phyloP scores from a whole-genome alignment of 345 rosid genomes.

The Jatropha curcas region DNA sequence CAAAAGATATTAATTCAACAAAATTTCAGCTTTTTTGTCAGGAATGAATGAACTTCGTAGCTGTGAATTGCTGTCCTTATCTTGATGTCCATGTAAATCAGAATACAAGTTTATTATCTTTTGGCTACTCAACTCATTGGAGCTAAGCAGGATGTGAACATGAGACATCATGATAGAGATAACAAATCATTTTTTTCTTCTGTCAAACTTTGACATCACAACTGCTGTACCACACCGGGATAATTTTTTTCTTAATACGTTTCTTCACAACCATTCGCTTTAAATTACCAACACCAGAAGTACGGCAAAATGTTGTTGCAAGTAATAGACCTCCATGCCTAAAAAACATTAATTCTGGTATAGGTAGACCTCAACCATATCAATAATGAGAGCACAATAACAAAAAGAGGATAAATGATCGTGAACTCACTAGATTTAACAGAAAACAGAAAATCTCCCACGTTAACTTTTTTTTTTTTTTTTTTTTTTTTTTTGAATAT shows the following conservation, averaged over 20 bases:
- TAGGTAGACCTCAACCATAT: neutral
- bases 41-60: neutral
- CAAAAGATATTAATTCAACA: no score
- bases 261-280: neutral
- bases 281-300: neutral
- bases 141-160: neutral
- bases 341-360: neutral
- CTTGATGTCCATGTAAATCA: neutral
- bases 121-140: neutral
- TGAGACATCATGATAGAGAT: no score
- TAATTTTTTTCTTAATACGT: neutral
- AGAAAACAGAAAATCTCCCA: neutral
- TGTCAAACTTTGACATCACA: neutral
- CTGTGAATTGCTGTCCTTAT: neutral
- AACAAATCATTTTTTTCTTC: no score
- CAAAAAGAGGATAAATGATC: neutral
- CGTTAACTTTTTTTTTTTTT: no score
- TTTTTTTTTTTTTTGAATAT: no score
- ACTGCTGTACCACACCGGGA: neutral
- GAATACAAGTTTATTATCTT: neutral
- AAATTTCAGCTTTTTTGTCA: neutral
- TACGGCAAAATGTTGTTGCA: neutral
- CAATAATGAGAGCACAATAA: neutral
- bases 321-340: neutral
- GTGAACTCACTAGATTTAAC: neutral